Base-by-base conservation (phyloP, 805 yeast species). In the Kluyveromyces nonfermentans region DNA sequence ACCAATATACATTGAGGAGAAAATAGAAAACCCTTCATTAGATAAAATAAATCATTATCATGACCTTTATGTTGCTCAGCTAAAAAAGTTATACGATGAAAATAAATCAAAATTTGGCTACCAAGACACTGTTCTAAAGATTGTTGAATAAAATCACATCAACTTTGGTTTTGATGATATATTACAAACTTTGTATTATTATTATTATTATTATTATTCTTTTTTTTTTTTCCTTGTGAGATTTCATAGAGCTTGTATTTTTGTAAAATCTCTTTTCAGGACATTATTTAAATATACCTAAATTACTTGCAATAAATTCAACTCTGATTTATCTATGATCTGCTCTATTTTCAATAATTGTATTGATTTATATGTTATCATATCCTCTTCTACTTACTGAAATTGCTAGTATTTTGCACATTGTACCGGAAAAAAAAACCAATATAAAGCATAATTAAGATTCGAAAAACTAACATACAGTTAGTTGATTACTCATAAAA, bases 21-120 rank as follows among this genome's bases (percentile, higher is more conserved):
- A 67, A 44, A 50, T 62, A 19, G 67, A 68, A 42, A 65, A 60
- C 45, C 80, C 76, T 18, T 56, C 72, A 2, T 56, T 64, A 3
- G 70, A 72, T 33, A 75, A 73, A 42, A 70, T 88, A 15, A 81
- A 83, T 43, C 70, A 79, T 48, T 87, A 82, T 55, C 98, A 90
- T 62, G 66, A 64, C 14, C 52, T 79, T 20, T 93, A 93, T 57
- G 72, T 83, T 9, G 71, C 75, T 6, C 85, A 79, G 47, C 63
- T 89, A 51, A 62, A 70, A 48, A 67, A 73, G 48, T 68, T 88
- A 2, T 90, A 78, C 62, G 76, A 82, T 33, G 80, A 75, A 4
- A 74, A 88, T 57, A 85, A 80, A 59, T 70, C 65, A 2, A 67
- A 69, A 45, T 87, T 60, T 50, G 62, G 59, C n/a, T 53, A 47